Conservation (phyloP, 1,284 basidiomycete species). For the Bjerkandera adusta region DNA sequence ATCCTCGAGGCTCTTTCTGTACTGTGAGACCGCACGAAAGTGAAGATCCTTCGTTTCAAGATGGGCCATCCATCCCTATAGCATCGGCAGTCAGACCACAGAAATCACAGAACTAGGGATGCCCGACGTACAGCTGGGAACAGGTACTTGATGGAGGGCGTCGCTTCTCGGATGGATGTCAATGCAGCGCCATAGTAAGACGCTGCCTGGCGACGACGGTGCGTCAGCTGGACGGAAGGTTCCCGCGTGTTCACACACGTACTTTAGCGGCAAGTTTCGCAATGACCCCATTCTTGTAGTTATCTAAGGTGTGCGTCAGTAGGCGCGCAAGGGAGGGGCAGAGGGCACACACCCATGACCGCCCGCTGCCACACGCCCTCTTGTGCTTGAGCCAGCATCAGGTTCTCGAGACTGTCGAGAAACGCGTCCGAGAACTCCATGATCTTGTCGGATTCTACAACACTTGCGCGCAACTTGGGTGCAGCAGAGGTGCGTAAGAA, state of each 20-base stretch:
- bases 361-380: conserved; percentile 98
- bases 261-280: conserved; percentile 83
- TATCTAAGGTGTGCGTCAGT: conserved; percentile 33
- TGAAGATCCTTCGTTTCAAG: conserved; percentile 83
- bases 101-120: neutral
- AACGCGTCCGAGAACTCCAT: conserved; percentile 67
- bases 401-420: conserved; percentile 63
- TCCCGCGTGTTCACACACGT: too few relatives aligned
- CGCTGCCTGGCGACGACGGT: conserved; percentile 46
- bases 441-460: conserved; percentile 52
- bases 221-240: conserved; percentile 5
- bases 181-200: conserved; percentile 65
- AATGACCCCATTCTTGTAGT: conserved; percentile 83
- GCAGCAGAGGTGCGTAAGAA: conserved; percentile 61
- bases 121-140: conserved; percentile 51
- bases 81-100: neutral
- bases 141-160: conserved; percentile 41
- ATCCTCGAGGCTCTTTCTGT: conserved; percentile 88
- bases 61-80: conserved; percentile 80
- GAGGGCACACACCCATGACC: conserved; percentile 59
- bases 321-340: conserved; percentile 1
- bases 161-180: conserved; percentile 48
- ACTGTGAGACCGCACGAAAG: conserved; percentile 90
- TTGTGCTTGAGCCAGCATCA: conserved; percentile 94
- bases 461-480: conserved; percentile 52